These are phyloP conservation scores for Umbelopsis sp. DNA, from an alignment of 192 early-diverging fungal species.

Conservation along the genomic window DNA sequence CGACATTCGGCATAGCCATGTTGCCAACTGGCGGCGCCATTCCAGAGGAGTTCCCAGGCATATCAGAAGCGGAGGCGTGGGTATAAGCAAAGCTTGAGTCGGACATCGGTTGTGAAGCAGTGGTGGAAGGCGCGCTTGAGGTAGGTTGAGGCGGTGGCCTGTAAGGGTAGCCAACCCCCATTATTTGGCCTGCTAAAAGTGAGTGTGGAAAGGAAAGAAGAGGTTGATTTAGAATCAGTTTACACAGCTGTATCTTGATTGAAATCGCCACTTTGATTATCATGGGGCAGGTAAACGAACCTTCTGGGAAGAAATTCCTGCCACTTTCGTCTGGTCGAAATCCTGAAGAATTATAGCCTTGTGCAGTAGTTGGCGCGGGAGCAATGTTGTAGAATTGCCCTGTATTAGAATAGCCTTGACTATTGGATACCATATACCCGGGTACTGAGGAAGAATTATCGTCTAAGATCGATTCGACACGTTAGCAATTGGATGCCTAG, in stretches of 20 bases:
- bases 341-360: neutral
- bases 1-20: slow-evolving; percentile 1
- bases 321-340: neutral
- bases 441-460: neutral
- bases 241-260: neutral
- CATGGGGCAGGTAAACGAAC: neutral
- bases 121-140: neutral
- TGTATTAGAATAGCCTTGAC: neutral
- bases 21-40: neutral
- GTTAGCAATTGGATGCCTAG: slow-evolving; percentile 1
- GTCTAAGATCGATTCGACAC: slow-evolving; percentile 5
- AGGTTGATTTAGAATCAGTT: neutral
- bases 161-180: slow-evolving; percentile 24
- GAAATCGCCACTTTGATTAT: slow-evolving; percentile 2
- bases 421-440: neutral
- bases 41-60: neutral
- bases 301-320: slow-evolving; percentile 21
- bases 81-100: neutral
- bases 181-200: slow-evolving; percentile 5
- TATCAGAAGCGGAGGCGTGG: neutral
- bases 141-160: slow-evolving; percentile 14
- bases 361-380: neutral
- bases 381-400: slow-evolving; percentile 13
- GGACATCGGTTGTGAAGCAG: slow-evolving; percentile 1
- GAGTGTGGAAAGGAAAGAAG: neutral